A percentile compares a stretch with the other conserved stretches of the same genome.
These are phyloP conservation scores for Venturia asperata DNA, from an alignment of 2,329 filamentous ascomycete species.

Conservation along the genomic window DNA sequence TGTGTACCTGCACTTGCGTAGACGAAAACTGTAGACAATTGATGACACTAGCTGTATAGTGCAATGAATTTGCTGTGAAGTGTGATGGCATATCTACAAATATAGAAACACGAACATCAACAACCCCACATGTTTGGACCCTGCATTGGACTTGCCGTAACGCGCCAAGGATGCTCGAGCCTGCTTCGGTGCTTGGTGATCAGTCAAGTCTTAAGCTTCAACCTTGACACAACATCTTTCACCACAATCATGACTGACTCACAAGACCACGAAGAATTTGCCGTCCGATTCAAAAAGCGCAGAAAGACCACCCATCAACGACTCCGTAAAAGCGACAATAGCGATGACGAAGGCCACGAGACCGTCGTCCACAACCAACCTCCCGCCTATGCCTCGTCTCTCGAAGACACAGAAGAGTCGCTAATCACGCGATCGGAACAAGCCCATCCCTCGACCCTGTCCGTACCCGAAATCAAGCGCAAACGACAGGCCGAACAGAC, in stretches of 20 bases:
- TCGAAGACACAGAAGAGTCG: neutral
- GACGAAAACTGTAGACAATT: neutral
- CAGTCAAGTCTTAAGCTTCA: neutral
- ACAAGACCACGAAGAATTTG: neutral
- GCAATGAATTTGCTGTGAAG: neutral
- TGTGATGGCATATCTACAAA: neutral
- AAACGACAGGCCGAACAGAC: constrained; percentile 7
- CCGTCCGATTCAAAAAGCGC: constrained; percentile 1
- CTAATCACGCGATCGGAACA: neutral
- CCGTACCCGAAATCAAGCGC: constrained; percentile 1
- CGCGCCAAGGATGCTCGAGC: no score
- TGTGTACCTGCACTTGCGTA: neutral
- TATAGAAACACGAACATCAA: neutral
- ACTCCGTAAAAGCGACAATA: constrained; percentile 6
- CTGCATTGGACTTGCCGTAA: neutral
- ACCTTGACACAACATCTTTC: neutral
- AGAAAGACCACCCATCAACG: neutral
- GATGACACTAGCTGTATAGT: neutral
- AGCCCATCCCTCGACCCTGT: neutral
- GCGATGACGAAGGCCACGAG: neutral
- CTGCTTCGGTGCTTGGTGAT: neutral
- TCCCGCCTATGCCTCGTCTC: neutral
- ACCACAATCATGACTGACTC: neutral
- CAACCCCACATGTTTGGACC: constrained; percentile 1
- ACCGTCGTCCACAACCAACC: neutral